Evolutionary conservation across 495 filamentous ascomycete species (phyloP).

Genomic region (Geoglossum glabrum): DNA sequence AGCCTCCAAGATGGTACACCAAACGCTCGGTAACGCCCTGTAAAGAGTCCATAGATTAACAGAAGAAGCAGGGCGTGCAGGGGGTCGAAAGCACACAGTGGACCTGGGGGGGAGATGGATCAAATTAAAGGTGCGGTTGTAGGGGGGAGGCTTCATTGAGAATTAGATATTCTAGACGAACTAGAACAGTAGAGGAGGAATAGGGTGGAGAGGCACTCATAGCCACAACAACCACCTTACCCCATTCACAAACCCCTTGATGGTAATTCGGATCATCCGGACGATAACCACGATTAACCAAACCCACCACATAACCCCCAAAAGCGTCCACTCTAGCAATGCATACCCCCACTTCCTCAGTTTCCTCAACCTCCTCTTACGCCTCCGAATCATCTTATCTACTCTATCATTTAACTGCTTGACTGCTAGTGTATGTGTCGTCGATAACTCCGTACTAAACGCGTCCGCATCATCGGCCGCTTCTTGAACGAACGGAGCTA

Average conservation of each 20-base stretch:
- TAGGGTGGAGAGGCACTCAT: constrained; percentile 11
- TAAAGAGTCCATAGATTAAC: too few species aligned
- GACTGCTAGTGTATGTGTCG: constrained; percentile 49
- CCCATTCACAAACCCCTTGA: constrained; percentile 33
- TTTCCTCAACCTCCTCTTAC: constrained; percentile 53
- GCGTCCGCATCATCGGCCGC: constrained; percentile 60
- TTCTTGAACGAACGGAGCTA: constrained; percentile 40
- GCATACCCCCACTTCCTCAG: constrained; percentile 47
- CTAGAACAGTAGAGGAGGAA: too few species aligned
- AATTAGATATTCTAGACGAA: too few species aligned
- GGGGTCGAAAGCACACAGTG: too few species aligned
- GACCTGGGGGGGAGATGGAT: too few species aligned
- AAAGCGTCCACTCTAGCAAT: constrained; percentile 57
- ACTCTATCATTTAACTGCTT: constrained; percentile 62
- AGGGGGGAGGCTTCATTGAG: too few species aligned
- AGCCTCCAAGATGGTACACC: too few species aligned
- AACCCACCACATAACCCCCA: constrained; percentile 66
- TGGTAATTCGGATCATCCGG: constrained; percentile 36
- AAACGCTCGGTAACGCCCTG: too few species aligned
- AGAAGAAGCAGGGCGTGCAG: too few species aligned
- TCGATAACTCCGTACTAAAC: constrained; percentile 50
- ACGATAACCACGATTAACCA: constrained; percentile 61
- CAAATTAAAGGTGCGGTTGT: too few species aligned
- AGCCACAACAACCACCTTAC: constrained; percentile 68
- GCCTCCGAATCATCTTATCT: constrained; percentile 44